Conservation (phyloP, 345 rosid genomes). For the Melastoma malabathricum region DNA sequence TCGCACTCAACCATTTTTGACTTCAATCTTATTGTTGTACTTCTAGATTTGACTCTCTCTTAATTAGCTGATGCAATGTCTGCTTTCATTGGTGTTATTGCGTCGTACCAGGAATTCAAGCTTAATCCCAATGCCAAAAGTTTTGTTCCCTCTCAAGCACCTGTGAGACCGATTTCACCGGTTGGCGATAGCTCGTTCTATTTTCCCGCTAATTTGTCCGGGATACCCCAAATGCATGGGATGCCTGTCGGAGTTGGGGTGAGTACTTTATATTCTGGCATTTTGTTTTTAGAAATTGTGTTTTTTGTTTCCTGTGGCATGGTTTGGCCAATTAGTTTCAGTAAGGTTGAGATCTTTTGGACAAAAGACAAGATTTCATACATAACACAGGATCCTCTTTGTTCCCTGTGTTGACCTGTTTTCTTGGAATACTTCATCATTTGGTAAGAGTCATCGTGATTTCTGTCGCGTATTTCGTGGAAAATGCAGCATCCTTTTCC, state of each 20-base stretch:
- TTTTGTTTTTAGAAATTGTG: background rate
- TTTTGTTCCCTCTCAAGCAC: slow-evolving; percentile 43
- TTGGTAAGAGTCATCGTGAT: no score
- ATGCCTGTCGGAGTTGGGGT: slow-evolving; percentile 70
- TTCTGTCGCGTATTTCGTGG: no score
- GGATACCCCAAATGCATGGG: slow-evolving; percentile 53
- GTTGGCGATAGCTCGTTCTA: slow-evolving; percentile 55
- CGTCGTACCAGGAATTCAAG: slow-evolving; percentile 63
- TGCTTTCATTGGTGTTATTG: background rate
- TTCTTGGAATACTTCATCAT: no score
- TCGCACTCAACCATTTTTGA: slow-evolving; percentile 6
- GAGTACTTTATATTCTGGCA: slow-evolving; percentile 12
- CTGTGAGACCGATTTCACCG: slow-evolving; percentile 53
- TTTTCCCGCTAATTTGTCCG: slow-evolving; percentile 32
- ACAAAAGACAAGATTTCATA: background rate
- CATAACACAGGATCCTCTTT: background rate
- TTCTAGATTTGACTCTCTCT: background rate
- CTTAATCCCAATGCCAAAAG: slow-evolving; percentile 92
- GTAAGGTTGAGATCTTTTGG: no score
- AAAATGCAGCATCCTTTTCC: no score
- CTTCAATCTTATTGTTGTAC: background rate
- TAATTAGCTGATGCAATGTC: background rate
- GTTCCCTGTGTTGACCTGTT: no score
- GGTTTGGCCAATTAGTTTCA: background rate
- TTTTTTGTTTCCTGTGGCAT: background rate